Evolutionary conservation across 208 protist species (phyloP), one percentile per base, ranked within the genome.

Genomic region (Acanthamoeba healyi): DNA sequence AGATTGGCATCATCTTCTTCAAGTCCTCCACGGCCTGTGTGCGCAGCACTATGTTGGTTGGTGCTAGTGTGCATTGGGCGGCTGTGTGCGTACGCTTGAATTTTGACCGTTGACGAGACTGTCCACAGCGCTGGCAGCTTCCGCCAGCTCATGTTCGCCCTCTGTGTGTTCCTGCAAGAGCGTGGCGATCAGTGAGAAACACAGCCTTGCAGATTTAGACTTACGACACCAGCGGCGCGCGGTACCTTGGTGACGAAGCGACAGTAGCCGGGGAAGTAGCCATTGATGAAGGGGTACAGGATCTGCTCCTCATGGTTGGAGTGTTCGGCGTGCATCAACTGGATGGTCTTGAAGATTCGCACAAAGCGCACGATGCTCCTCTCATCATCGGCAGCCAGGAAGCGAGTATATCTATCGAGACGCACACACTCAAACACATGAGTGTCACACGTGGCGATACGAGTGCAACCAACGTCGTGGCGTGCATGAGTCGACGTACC

Each of bases 301-400:
- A 92, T 79, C 56, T 92, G 32, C 29, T 92, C 87, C 44, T 92
- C 87, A 44, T 92, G 87, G 4, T 51, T 10, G 1, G 87, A 92
- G 34, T 92, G 87, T 44, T 79, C 87, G 7, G 24, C 44, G 87
- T 79, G 63, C 56, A 79, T 79, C 26, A 79, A 17, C 26, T 92
- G 24, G 44, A 92, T 32, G 29, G 12, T 42, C 44, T 79, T 54
- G 87, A 79, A 92, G 1, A 92, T n/a, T 0, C 44, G 2, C 14
- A 54, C 40, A 42, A 79, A 92, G 9, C 34, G 61, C 19, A 65
- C 87, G 12, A 92, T 38, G 63, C 44, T 61, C 44, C 10, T 24
- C 36, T 61, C 54, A 15, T 70, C 54, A n/a, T 90, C 82, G 2
- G 82, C 54, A 17, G 42, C 29, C 54, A 90, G 56, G 82, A 90